phyloP scores from a whole-genome alignment of 129 eudicot species.

The Lactuca saligna region DNA sequence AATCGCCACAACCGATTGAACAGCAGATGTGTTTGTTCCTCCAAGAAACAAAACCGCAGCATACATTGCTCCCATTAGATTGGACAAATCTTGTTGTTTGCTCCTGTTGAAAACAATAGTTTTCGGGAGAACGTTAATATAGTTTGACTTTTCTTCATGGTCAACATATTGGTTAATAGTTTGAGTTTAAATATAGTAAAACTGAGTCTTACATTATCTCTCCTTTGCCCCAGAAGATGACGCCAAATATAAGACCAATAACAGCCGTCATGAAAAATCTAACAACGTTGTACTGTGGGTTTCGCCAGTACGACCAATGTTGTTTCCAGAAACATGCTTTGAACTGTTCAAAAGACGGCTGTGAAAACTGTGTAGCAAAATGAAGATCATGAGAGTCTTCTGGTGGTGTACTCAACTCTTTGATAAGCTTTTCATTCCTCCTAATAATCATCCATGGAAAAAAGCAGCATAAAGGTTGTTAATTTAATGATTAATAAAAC shows the following conservation, averaged over 20 bases:
- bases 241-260: slow-evolving; percentile 65
- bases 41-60: slow-evolving; percentile 77
- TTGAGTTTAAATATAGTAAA: slow-evolving; percentile 1
- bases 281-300: slow-evolving; percentile 71
- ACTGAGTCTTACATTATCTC: slow-evolving; percentile 41
- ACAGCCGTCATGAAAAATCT: slow-evolving; percentile 61
- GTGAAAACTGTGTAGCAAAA: slow-evolving; percentile 72
- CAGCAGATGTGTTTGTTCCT: slow-evolving; percentile 73
- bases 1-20: slow-evolving; percentile 66
- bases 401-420: slow-evolving; percentile 56
- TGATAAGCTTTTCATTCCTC: slow-evolving; percentile 52
- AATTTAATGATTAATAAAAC: not conserved
- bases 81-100: slow-evolving; percentile 65
- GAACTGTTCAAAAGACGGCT: slow-evolving; percentile 55
- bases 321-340: slow-evolving; percentile 91
- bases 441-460: slow-evolving; percentile 30
- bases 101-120: slow-evolving; percentile 33
- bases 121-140: not conserved
- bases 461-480: not conserved
- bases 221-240: slow-evolving; percentile 78
- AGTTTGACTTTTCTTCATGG: not conserved
- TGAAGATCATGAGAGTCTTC: slow-evolving; percentile 57
- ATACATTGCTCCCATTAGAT: slow-evolving; percentile 74
- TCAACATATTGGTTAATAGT: not conserved
- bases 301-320: slow-evolving; percentile 83